These are phyloP conservation scores for Chaetomium cochliodes DNA, from an alignment of 495 filamentous ascomycete species.

Conservation along the genomic window DNA sequence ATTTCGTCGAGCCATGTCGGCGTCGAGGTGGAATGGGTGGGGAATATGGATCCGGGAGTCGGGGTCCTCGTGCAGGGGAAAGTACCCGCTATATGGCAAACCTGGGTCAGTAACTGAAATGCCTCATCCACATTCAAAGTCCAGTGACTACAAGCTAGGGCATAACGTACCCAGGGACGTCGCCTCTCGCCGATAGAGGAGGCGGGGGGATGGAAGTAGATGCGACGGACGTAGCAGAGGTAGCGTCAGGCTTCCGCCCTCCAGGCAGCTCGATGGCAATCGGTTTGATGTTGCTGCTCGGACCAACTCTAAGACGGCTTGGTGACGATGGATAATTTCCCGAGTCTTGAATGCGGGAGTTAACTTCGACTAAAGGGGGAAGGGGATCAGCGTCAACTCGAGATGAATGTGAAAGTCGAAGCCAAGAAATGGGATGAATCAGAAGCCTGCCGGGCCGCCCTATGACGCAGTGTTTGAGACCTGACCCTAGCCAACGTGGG, in stretches of 20 bases:
- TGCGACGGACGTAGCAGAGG: constrained; percentile 5
- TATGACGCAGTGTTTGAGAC: constrained; percentile 14
- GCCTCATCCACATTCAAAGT: neutral
- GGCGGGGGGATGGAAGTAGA: constrained; percentile 40
- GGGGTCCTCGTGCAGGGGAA: constrained; percentile 52
- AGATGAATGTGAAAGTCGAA: neutral
- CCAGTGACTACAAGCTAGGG: constrained; percentile 9
- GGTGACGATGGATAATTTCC: neutral
- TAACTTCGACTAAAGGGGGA: constrained; percentile 9
- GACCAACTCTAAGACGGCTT: neutral
- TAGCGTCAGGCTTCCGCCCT: constrained; percentile 30
- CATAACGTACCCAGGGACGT: constrained; percentile 46
- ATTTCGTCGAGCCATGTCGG: constrained; percentile 36
- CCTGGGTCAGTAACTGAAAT: neutral
- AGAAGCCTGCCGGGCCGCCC: neutral
- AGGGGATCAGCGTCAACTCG: neutral
- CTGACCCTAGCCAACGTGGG: neutral
- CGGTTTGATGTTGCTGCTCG: constrained; percentile 37
- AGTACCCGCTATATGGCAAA: constrained; percentile 45
- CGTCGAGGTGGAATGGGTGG: constrained; percentile 44
- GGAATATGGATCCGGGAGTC: constrained; percentile 37
- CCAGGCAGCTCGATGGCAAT: constrained; percentile 49
- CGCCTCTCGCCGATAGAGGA: constrained; percentile 51
- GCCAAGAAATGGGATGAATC: neutral
- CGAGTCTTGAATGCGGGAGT: neutral